These are phyloP conservation scores for Sporothrix pseudoabietina DNA, from an alignment of 2,329 filamentous ascomycete genomes.

Conservation along the genomic window DNA sequence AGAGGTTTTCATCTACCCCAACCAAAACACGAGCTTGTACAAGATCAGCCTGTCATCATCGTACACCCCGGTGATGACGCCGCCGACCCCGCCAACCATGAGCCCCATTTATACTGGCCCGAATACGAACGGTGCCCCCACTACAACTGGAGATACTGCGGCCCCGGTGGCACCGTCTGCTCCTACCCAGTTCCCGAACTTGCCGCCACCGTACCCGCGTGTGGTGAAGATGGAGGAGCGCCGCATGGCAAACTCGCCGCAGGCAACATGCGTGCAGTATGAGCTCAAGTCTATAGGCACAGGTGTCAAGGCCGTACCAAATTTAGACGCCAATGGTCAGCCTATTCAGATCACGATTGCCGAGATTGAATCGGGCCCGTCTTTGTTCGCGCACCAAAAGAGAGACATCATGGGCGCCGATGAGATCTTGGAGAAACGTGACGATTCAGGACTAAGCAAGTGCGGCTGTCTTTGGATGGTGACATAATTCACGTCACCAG, in stretches of 20 bases:
- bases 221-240: conserved; percentile 60
- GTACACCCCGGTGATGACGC: conserved; percentile 25
- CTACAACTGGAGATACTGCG: conserved; percentile 19
- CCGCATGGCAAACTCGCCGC: conserved; percentile 45
- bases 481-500: conserved; percentile 40
- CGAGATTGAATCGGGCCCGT: conserved; percentile 44
- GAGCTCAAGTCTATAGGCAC: conserved; percentile 47
- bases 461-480: conserved; percentile 60
- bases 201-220: conserved; percentile 50
- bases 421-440: conserved; percentile 31
- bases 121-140: background rate
- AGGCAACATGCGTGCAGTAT: conserved; percentile 54
- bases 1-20: conserved; percentile 60
- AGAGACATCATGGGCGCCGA: conserved; percentile 13
- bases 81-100: conserved; percentile 28
- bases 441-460: conserved; percentile 48
- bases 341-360: conserved; percentile 49
- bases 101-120: background rate
- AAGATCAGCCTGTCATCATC: conserved; percentile 30
- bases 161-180: conserved; percentile 22
- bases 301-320: conserved; percentile 39
- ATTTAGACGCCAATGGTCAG: conserved; percentile 45
- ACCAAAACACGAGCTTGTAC: conserved; percentile 51
- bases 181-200: conserved; percentile 27
- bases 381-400: conserved; percentile 24